Base-by-base conservation (phyloP, 148 eudicot genomes). In the Silene conica region DNA sequence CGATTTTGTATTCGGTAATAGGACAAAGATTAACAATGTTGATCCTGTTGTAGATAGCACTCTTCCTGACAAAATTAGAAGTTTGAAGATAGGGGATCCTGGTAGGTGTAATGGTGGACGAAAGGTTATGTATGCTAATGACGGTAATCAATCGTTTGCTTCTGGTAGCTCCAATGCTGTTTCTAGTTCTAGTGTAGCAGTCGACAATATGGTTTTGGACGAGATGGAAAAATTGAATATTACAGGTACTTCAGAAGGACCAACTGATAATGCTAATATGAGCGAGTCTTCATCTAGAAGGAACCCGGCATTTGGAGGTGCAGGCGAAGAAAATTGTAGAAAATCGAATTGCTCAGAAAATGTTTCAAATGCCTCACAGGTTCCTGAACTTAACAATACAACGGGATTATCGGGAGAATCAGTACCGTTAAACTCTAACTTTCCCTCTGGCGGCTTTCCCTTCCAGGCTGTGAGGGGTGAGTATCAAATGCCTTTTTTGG, bases 201-300 rank as follows among this genome's bases (percentile, higher is more conserved):
- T 46, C 8, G 84, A 81, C 70, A 78, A 73, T 15, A 71, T 80
- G 81, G 74, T 88, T 74, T 76, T 77, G 62, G 87, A 80, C 76
- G 83, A 84, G 59, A 80, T 88, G 50, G 76, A 62, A 76, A 84
- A 80, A 75, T 73, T 86, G 83, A 86, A 72, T 73, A 75, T 86
- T 28, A 77, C 78, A 21, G 84, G 48, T n/a, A 57, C 63, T 23
- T 73, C 73, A 11, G 80, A 72, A 31, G 76, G 58, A 60, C 54
- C 67, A 26, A 22, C 20, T 22, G 61, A 57, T 61, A 74, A 78
- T 65, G 55, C 71, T 48, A 31, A 73, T 68, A 0, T 77, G 21
- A 55, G 68, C 67, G 75, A 67, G 52, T 23, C 64, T 72, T 55
- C 83, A 8, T 20, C 77, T 59, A 20, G 15, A 56, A 50, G 54